phyloP scores from a whole-genome alignment of 2,329 filamentous ascomycete species.

The Apiospora rasikravindrae region DNA sequence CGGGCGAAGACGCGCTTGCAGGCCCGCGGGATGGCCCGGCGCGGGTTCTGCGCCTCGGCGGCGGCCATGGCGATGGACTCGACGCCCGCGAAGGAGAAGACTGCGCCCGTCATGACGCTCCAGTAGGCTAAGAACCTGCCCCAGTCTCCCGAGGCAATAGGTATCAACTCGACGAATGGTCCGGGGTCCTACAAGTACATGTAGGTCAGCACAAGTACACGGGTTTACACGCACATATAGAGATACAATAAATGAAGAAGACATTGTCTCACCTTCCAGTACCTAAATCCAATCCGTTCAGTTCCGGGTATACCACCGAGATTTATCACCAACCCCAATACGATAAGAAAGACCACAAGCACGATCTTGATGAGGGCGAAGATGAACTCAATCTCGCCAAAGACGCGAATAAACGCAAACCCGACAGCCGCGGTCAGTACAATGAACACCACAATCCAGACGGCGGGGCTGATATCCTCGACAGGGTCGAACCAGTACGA shows the following conservation, averaged over 20 bases:
- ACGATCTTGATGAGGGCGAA: conserved; percentile 62
- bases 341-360: conserved; percentile 67
- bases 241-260: not conserved
- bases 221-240: not conserved
- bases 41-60: conserved; percentile 79
- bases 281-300: conserved; percentile 66
- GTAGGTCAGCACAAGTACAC: not conserved
- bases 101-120: conserved; percentile 60
- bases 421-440: conserved; percentile 55
- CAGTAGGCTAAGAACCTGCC: conserved; percentile 69
- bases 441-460: conserved; percentile 64
- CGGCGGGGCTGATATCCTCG: conserved; percentile 58
- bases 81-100: conserved; percentile 79
- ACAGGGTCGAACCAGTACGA: conserved; percentile 56
- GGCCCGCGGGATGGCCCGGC: conserved; percentile 75
- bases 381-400: conserved; percentile 64
- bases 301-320: conserved; percentile 65
- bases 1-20: conserved; percentile 84
- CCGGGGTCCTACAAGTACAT: conserved; percentile 55
- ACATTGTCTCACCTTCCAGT: conserved; percentile 57
- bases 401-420: conserved; percentile 57
- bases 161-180: conserved; percentile 62
- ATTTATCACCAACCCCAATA: conserved; percentile 65
- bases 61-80: conserved; percentile 80
- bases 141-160: conserved; percentile 61